phyloP scores from a whole-genome alignment of 2,329 filamentous ascomycete genomes.

The Colletotrichum sp. region DNA sequence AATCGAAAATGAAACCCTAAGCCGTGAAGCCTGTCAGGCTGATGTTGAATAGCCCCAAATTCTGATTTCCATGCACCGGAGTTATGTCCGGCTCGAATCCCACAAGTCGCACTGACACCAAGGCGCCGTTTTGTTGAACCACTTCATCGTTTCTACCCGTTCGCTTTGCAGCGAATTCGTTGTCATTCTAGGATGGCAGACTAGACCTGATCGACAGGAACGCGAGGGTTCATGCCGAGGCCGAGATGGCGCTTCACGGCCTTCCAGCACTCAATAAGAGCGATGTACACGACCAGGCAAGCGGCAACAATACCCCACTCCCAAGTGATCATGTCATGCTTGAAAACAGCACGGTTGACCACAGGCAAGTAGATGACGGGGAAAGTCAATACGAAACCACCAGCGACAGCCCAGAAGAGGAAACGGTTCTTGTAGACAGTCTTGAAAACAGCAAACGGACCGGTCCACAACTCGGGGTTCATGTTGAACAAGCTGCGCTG shows the following conservation, averaged over 20 bases:
- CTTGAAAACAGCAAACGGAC: slow-evolving; percentile 54
- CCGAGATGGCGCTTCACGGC: slow-evolving; percentile 61
- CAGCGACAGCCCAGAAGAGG: slow-evolving; percentile 67
- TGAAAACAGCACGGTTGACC: slow-evolving; percentile 71
- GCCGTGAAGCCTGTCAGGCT: slow-evolving; percentile 7
- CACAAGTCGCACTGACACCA: neutral
- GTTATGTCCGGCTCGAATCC: neutral
- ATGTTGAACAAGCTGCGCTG: slow-evolving; percentile 73
- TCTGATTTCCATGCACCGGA: neutral
- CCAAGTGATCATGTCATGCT: slow-evolving; percentile 72
- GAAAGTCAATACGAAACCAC: slow-evolving; percentile 64
- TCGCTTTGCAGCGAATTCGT: neutral
- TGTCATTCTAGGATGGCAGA: neutral
- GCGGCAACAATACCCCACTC: slow-evolving; percentile 74
- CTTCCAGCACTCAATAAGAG: slow-evolving; percentile 73
- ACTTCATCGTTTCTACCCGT: neutral
- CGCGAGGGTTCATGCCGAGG: slow-evolving; percentile 31
- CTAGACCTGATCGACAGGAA: neutral
- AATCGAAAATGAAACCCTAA: neutral
- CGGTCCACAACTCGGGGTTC: slow-evolving; percentile 56
- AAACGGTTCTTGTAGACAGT: slow-evolving; percentile 75
- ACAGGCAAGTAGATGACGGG: slow-evolving; percentile 72
- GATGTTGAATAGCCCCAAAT: slow-evolving; percentile 21
- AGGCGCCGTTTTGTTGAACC: neutral
- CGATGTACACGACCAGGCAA: slow-evolving; percentile 64